Percentiles rank a stretch among this genome's conserved stretches.
phyloP scores from a whole-genome alignment of 176 grass and related monocot genomes.

The Triticum aestivum region DNA sequence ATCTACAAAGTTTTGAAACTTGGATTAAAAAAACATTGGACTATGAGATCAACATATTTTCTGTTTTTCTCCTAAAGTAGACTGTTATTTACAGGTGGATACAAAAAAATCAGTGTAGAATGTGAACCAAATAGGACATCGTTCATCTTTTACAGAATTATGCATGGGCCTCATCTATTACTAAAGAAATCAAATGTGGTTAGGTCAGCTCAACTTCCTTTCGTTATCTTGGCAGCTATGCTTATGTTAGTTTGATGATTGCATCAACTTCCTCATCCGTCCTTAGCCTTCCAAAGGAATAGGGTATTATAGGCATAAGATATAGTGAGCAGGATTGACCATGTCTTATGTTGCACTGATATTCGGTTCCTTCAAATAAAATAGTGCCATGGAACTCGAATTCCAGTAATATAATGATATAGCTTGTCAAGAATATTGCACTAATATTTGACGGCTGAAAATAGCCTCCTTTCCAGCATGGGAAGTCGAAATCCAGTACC shows the following conservation, averaged over 20 bases:
- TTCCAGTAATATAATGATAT: too few species aligned
- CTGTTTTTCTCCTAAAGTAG: not conserved
- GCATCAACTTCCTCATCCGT: not conserved
- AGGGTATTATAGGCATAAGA: not conserved
- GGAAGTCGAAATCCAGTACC: not conserved
- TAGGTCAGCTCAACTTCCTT: not conserved
- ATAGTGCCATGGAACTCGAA: too few species aligned
- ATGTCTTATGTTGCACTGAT: not conserved
- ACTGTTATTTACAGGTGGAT: not conserved
- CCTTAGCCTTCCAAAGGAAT: not conserved
- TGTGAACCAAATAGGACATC: not conserved
- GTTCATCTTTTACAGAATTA: not conserved
- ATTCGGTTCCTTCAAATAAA: not conserved
- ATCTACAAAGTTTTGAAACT: not conserved
- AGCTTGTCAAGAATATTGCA: too few species aligned
- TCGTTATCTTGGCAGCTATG: not conserved
- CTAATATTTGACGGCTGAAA: too few species aligned
- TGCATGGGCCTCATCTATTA: not conserved
- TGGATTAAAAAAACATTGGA: not conserved
- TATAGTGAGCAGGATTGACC: not conserved
- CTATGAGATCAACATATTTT: not conserved
- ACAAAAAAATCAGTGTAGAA: not conserved
- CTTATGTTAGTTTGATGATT: not conserved
- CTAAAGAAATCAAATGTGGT: not conserved
- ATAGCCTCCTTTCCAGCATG: too few species aligned